Evolutionary conservation across 2,329 filamentous ascomycete genomes (phyloP).

Genomic region (Eutypa lata): DNA sequence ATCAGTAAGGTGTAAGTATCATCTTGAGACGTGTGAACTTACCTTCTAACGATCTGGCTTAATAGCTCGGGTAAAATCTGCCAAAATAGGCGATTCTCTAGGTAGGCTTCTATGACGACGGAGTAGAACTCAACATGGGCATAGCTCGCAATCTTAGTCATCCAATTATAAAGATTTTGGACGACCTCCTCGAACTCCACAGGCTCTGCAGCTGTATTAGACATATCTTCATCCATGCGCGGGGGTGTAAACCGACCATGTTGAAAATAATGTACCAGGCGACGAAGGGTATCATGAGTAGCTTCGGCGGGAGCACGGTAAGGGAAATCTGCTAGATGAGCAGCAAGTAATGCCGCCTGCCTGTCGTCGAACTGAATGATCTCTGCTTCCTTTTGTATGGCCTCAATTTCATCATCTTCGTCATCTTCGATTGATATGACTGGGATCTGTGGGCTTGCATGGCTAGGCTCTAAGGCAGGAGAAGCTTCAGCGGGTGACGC

Average conservation of each 20-base stretch:
- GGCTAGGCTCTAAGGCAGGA: constrained; percentile 35
- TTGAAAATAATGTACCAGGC: constrained; percentile 24
- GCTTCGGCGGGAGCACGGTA: constrained; percentile 25
- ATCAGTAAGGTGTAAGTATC: constrained; percentile 6
- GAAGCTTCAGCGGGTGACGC: constrained; percentile 23
- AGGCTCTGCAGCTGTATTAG: constrained; percentile 34
- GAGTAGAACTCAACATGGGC: constrained; percentile 31
- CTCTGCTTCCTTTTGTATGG: constrained; percentile 31
- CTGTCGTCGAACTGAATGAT: constrained; percentile 11
- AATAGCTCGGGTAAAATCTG: constrained; percentile 48
- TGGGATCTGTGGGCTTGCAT: constrained; percentile 43
- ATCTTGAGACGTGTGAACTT: constrained; percentile 18
- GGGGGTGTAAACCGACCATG: constrained; percentile 19
- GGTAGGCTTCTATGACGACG: constrained; percentile 40
- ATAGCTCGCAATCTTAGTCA: constrained; percentile 45
- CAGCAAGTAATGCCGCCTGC: constrained; percentile 13
- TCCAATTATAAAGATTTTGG: constrained; percentile 45
- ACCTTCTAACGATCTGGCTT: constrained; percentile 40
- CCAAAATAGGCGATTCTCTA: constrained; percentile 50
- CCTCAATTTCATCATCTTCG: constrained; percentile 27
- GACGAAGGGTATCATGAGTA: constrained; percentile 23
- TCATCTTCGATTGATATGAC: constrained; percentile 37
- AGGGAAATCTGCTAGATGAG: constrained; percentile 25
- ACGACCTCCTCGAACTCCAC: constrained; percentile 43
- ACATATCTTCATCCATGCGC: constrained; percentile 16